Conservation (phyloP, 768 basidiomycete species). For the Psilocybe subaeruginosa region DNA sequence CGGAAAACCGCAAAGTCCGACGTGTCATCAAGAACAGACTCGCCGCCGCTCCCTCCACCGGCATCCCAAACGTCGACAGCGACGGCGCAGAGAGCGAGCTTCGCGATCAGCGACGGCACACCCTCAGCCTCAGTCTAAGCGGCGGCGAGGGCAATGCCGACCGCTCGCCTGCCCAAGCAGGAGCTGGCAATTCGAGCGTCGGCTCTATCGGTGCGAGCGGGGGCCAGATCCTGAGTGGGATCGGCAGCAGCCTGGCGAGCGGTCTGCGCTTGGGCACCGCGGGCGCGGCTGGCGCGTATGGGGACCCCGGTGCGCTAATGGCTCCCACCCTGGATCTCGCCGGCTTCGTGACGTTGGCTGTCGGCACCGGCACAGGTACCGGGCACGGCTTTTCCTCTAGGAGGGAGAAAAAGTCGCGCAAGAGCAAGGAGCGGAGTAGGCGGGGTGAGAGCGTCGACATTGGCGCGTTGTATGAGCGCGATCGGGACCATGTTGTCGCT, state of each 20-base stretch:
- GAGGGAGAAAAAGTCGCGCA: constrained; percentile 11
- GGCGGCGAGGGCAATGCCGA: constrained; percentile 4
- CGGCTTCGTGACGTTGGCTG: neutral
- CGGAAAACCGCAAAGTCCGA: constrained; percentile 64
- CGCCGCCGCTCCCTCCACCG: constrained; percentile 38
- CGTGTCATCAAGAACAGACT: constrained; percentile 64
- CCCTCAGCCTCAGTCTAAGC: constrained; percentile 21
- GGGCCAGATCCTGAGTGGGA: constrained; percentile 43
- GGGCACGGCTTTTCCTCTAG: neutral
- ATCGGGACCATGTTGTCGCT: constrained; percentile 37
- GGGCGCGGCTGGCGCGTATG: constrained; percentile 25
- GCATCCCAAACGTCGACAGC: constrained; percentile 13
- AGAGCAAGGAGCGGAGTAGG: constrained; percentile 15
- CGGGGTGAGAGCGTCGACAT: constrained; percentile 49
- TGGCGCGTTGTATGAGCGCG: constrained; percentile 26
- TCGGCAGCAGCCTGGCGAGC: constrained; percentile 36
- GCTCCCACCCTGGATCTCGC: constrained; percentile 53
- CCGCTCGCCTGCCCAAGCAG: constrained; percentile 7
- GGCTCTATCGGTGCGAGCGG: constrained; percentile 26
- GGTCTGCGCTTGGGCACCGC: constrained; percentile 22
- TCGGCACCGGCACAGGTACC: constrained; percentile 11
- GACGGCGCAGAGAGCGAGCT: constrained; percentile 21
- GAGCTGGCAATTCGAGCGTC: neutral
- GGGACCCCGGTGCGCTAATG: constrained; percentile 39
- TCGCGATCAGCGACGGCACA: constrained; percentile 26